These are phyloP conservation scores for Escovopsis weberi DNA, from an alignment of 2,329 filamentous ascomycete genomes.

Conservation along the genomic window DNA sequence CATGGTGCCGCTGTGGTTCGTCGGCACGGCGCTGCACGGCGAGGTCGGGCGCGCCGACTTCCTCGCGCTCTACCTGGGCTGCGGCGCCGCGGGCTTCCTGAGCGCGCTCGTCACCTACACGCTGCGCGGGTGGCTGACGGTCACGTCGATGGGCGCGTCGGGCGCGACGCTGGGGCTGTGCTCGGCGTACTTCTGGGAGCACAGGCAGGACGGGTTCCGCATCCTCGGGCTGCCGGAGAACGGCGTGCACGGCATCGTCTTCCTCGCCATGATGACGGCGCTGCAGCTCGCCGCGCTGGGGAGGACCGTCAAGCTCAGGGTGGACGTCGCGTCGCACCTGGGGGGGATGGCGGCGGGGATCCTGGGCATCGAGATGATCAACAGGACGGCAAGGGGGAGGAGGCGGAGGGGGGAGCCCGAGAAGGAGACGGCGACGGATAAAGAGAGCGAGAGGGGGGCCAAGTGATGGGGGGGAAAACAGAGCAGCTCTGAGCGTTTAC, in stretches of 20 bases:
- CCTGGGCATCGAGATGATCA: conserved; percentile 22
- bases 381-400: conserved; percentile 8
- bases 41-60: conserved; percentile 56
- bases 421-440: conserved; percentile 6
- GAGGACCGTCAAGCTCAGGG: conserved; percentile 23
- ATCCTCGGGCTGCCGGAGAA: conserved; percentile 43
- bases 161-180: conserved; percentile 47
- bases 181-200: conserved; percentile 46
- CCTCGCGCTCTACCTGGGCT: conserved; percentile 48
- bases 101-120: conserved; percentile 39
- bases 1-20: conserved; percentile 48
- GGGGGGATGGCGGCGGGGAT: conserved; percentile 35
- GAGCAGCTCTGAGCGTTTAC: not conserved
- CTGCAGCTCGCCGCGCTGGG: conserved; percentile 35
- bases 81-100: conserved; percentile 43
- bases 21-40: conserved; percentile 54
- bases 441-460: too few relatives aligned
- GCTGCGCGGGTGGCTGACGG: conserved; percentile 27
- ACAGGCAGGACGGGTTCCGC: conserved; percentile 41
- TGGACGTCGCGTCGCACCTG: conserved; percentile 40
- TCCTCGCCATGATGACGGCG: conserved; percentile 35
- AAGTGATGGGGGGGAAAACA: conserved; percentile 1
- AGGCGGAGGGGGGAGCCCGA: conserved; percentile 7
- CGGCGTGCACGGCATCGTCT: conserved; percentile 39
- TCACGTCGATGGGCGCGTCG: conserved; percentile 50